Evolutionary conservation across 2,329 filamentous ascomycete species (phyloP).

Genomic region (Penicillium sp.): DNA sequence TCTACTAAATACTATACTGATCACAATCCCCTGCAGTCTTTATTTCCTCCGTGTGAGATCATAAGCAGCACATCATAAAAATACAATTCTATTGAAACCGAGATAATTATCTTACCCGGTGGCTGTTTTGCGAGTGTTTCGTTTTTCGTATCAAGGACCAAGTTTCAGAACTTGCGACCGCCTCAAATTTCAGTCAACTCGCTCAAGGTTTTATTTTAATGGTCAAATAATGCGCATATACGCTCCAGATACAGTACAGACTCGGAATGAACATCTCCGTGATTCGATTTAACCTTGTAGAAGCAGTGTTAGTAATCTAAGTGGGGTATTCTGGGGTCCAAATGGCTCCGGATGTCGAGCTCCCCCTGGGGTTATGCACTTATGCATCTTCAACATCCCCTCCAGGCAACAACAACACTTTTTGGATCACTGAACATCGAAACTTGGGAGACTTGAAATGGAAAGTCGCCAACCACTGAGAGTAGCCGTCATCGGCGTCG

Average conservation of each 20-base stretch:
- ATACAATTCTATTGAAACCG: neutral
- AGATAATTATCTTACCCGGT: neutral
- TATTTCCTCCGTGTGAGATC: neutral
- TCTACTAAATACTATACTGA: neutral
- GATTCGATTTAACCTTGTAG: neutral
- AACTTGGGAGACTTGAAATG: neutral
- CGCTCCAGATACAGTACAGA: too few relatives aligned
- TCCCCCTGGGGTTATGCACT: neutral
- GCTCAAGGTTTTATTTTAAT: too few relatives aligned
- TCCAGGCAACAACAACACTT: neutral
- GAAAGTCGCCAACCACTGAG: neutral
- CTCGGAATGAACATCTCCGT: too few relatives aligned
- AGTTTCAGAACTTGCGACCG: neutral
- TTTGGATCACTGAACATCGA: too few relatives aligned
- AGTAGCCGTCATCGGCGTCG: conserved; percentile 17
- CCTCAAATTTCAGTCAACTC: neutral
- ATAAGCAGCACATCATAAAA: neutral
- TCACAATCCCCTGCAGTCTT: neutral
- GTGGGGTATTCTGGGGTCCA: neutral
- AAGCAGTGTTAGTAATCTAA: neutral
- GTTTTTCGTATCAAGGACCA: neutral
- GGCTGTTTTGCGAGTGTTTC: neutral
- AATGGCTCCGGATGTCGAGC: neutral
- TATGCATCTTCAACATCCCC: too few relatives aligned
- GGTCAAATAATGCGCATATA: neutral